Conservation (phyloP, 2,329 filamentous ascomycete genomes). For the Stagonosporopsis tanaceti region DNA sequence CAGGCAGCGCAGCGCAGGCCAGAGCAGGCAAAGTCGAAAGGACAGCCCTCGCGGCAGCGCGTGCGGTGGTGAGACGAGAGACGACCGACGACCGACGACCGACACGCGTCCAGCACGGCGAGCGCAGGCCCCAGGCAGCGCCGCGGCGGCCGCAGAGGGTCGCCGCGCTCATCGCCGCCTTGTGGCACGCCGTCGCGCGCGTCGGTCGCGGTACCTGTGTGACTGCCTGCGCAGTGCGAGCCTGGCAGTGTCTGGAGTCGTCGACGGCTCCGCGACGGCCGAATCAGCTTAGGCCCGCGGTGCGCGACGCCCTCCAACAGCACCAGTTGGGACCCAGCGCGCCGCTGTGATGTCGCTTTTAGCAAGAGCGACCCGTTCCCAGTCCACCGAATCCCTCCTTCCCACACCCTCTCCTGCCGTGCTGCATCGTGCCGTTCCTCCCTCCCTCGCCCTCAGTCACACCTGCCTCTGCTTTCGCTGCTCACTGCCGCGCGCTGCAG, state of each 20-base stretch:
- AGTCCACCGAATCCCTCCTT: constrained; percentile 21
- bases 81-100: not conserved
- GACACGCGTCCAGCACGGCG: constrained; percentile 5
- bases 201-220: constrained; percentile 27
- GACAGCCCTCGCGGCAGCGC: not conserved
- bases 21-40: constrained; percentile 10
- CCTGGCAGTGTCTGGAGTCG: constrained; percentile 21
- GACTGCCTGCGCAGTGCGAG: constrained; percentile 17
- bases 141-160: not conserved
- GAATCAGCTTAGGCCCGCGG: constrained; percentile 28
- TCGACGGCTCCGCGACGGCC: constrained; percentile 15
- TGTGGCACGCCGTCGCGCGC: constrained; percentile 18
- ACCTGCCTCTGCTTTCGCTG: constrained; percentile 4
- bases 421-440: constrained; percentile 22
- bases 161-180: not conserved
- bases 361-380: constrained; percentile 23
- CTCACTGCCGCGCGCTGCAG: constrained; percentile 11
- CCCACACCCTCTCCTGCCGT: constrained; percentile 18
- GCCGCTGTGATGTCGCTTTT: constrained; percentile 23
- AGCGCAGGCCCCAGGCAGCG: not conserved
- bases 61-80: constrained; percentile 10
- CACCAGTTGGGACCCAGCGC: constrained; percentile 21
- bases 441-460: constrained; percentile 13
- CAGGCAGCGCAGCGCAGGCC: not conserved
- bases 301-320: constrained; percentile 12